phyloP scores from a whole-genome alignment of 768 basidiomycete genomes.

The Cytidiella melzeri region DNA sequence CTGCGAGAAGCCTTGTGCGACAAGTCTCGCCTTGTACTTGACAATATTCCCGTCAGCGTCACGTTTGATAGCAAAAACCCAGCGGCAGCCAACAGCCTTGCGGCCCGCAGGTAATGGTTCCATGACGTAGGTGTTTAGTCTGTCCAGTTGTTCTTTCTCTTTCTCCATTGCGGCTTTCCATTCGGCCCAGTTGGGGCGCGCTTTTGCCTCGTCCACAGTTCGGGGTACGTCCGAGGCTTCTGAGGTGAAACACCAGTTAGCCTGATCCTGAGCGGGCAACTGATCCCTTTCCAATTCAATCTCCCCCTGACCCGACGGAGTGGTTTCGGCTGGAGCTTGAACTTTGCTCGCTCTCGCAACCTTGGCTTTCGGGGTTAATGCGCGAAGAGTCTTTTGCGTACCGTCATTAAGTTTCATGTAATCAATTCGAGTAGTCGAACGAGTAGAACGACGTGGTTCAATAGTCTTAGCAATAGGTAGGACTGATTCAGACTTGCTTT shows the following conservation, averaged over 20 bases:
- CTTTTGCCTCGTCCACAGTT: constrained; percentile 2
- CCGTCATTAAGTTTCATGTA: no score
- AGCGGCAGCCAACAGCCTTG: constrained; percentile 27
- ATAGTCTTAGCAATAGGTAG: no score
- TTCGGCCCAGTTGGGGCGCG: constrained; percentile 3
- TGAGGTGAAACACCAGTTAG: not conserved
- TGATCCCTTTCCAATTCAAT: constrained; percentile 1
- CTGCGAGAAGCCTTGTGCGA: constrained; percentile 31
- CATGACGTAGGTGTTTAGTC: constrained; percentile 14
- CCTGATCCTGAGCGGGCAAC: not conserved
- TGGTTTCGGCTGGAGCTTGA: not conserved
- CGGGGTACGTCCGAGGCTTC: not conserved
- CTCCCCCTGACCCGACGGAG: not conserved
- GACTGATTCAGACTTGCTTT: not conserved
- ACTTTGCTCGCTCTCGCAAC: not conserved
- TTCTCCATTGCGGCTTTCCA: constrained; percentile 15
- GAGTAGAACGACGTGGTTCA: no score
- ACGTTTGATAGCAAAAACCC: constrained; percentile 35
- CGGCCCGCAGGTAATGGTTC: constrained; percentile 22
- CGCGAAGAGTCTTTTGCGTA: no score
- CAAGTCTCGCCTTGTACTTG: constrained; percentile 32
- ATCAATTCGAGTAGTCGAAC: no score
- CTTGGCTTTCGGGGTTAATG: no score
- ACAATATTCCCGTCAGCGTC: constrained; percentile 30
- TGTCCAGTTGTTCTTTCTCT: constrained; percentile 7